Evolutionary conservation across 2,329 filamentous ascomycete species (phyloP), one percentile per base, ranked within the genome.

Genomic region (Calonectria pseudoreteaudii): DNA sequence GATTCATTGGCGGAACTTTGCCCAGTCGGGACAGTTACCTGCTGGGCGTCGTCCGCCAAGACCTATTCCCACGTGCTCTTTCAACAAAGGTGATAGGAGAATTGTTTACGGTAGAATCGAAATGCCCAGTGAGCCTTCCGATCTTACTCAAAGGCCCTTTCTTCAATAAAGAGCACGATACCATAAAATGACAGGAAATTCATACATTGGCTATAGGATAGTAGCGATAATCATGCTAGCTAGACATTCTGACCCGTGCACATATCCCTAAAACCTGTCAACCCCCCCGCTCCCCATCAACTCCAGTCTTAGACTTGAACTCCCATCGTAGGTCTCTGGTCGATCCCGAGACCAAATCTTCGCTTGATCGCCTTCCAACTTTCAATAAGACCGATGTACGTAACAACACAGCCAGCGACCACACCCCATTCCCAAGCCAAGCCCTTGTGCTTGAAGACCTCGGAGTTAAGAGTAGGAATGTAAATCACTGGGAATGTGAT

Each of bases 391-490:
- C 84, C 83, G 64, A 94, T 86, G 83, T 94, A 95, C 11, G 90
- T 81, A 2, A 89, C 82, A 0, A 92, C 87, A 41, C 87, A 90
- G 23, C 90, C 87, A 58, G 90, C 86, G 0, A 95, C 93, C 2
- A 95, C 86, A 1, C 89, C 92, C 93, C 93, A 95, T 80, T 95
- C 93, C 92, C 93, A 94, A 2, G 86, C 88, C 70, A 95, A 92
- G 0, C 89, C 90, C 53, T 87, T 87, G 81, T 95, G 93, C 83
- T 94, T 93, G 85, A 94, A 94, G 2, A 94, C 93, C 3, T 86
- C 84, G 1, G 86, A 87, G 81, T 94, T 94, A 77, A 95, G 86
- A 30, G 90, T 88, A 0, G 93, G 93, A 47, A 94, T 90, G 80
- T 95, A 95, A 30, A 93, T 86, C 31, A 92, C 88, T 0, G 91